Percentiles rank a stretch among this genome's conserved stretches.
phyloP scores from a whole-genome alignment of 2,329 filamentous ascomycete species.

The Cordyceps javanica region DNA sequence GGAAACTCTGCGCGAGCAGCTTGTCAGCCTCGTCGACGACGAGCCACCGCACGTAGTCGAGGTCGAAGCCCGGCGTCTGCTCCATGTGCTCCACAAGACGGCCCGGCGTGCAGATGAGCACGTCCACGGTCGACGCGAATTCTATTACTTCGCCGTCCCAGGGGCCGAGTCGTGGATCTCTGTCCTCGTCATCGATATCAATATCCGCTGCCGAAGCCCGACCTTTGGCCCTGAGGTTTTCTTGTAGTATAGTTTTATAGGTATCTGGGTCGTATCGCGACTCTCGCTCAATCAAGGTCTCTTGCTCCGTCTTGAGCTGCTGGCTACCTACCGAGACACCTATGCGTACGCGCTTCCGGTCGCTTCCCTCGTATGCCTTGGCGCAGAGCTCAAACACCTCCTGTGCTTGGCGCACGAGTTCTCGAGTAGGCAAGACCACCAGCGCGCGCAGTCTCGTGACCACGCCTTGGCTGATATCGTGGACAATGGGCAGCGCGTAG shows the following conservation, averaged over 20 bases:
- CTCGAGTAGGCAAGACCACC: conserved; percentile 84
- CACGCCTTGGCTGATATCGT: conserved; percentile 60
- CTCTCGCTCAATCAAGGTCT: conserved; percentile 38
- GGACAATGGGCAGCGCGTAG: conserved; percentile 80
- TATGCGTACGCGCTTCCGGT: conserved; percentile 64
- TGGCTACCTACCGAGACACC: conserved; percentile 80
- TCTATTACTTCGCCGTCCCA: conserved; percentile 50
- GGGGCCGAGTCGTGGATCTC: conserved; percentile 24
- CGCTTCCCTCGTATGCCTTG: conserved; percentile 48
- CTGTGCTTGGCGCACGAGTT: conserved; percentile 81
- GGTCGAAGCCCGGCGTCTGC: conserved; percentile 72
- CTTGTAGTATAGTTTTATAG: conserved; percentile 29
- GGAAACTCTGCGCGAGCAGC: conserved; percentile 83
- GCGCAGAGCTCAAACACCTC: conserved; percentile 71
- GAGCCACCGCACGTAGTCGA: conserved; percentile 78
- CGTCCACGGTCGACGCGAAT: conserved; percentile 69
- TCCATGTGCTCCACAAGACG: conserved; percentile 86
- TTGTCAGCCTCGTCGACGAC: conserved; percentile 93
- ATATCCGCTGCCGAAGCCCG: neutral
- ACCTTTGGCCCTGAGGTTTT: conserved; percentile 15
- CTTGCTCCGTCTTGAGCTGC: conserved; percentile 60
- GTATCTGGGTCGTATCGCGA: conserved; percentile 58
- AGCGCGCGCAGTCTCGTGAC: conserved; percentile 68
- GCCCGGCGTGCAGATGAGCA: conserved; percentile 87
- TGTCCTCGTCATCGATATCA: conserved; percentile 12